Base-by-base conservation (phyloP, 129 eudicot genomes). In the Daucus carota region DNA sequence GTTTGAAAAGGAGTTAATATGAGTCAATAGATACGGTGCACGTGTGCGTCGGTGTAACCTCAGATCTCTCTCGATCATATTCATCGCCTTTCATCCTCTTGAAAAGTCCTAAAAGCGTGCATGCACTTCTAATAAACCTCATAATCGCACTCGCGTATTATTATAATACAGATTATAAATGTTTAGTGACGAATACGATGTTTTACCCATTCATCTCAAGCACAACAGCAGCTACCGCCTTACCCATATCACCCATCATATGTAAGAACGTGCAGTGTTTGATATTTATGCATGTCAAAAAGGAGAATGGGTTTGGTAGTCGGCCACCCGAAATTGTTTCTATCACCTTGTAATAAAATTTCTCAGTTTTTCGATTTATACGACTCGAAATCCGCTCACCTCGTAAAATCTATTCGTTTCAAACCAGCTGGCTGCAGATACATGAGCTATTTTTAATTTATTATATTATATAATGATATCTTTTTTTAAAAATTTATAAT, bases 11-110 rank as follows among this genome's bases (percentile, higher is more conserved):
- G 31, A 5, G 31, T 24, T 57, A 1, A 24, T n/a, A 57, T 0
- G 65, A 57, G 65, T 57, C 65, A 57, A 57, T 57, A 57, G 65
- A 57, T 57, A 57, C 65, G 65, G 31, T 57, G 65, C 65, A 57
- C 65, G 65, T 57, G 65, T 57, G 65, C 65, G 32, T n/a, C 32
- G 65, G 32, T 57, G 31, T n/a, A 57, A 57, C 65, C 31, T 57
- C n/a, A 7, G 14, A n/a, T 26, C 31, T 22, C 29, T 20, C 22
- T 52, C 29, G 40, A 36, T 36, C 62, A 22, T 50, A 50, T n/a
- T 22, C 62, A 22, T 57, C 32, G 31, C 62, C 62, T 54, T 22
- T 22, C 13, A 22, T 24, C 32, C 29, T 54, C 62, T 54, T n/a
- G 10, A 9, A 50, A 57, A 57, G 65, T 57, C 65, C 31, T 22